Base-by-base conservation (phyloP, 2,329 filamentous ascomycete genomes). In the Colletotrichum plurivorum region DNA sequence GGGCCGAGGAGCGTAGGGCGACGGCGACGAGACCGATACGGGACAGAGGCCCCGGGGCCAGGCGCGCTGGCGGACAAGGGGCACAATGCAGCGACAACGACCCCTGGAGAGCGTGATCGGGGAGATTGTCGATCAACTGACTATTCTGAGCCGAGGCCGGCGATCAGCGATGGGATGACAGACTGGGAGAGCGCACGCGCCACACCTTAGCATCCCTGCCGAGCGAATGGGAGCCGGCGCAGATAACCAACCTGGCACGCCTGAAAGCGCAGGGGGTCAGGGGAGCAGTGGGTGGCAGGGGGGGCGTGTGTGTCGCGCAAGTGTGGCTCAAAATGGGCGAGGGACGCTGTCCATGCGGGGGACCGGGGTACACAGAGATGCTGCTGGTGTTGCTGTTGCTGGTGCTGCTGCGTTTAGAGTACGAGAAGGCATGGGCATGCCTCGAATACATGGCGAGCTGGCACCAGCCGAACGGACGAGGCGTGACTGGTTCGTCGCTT, bases 151-250 rank as follows among this genome's bases (percentile, higher is more conserved):
- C 67, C 63, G 67, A 69, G 63, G 65, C 67, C 56, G 67, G 45
- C 51, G 63, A 69, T 69, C 67, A 69, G 67, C 63, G 63, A 69
- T 69, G 67, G 67, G 67, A 67, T 69, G 67, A 52, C 63, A 69
- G 67, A 56, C 46, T 59, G 31, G 8, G 48, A 59, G 43, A 39
- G 54, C 61, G 65, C 65, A 65, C 53, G 61, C 65, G 54, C 60
- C 65, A 65, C 54, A 65, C 54, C 52, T 68, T 59, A 36, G 61
- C n/a, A 54, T 46, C 62, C 66, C 43, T 69, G 43, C 18, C 18
- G 36, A n/a, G 49, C 62, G 55, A 66, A 69, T 69, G 55, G 66
- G 66, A 39, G 18, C 51, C 54, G 22, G 66, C 62, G 55, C 45
- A 36, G 31, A 36, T 36, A 36, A 36, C 31, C 31, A 36, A 36